A percentile compares a stretch with the other conserved stretches of the same genome.
These are phyloP conservation scores for Marasmius oreades DNA, from an alignment of 1,284 basidiomycete genomes.

Conservation along the genomic window DNA sequence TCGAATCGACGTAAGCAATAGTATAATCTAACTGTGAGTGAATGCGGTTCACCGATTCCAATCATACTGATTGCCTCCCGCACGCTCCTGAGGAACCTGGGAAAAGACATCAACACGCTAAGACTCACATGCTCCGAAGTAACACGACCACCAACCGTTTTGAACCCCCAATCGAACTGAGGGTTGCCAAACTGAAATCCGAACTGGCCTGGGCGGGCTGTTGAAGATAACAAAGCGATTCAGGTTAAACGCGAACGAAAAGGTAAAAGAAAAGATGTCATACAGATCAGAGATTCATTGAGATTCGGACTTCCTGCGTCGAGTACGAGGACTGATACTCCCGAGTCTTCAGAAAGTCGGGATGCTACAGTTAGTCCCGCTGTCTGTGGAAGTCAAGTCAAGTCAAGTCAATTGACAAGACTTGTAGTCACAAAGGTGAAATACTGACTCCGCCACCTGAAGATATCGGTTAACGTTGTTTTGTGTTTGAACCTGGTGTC, in stretches of 20 bases:
- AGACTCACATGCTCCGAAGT: background rate
- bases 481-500: background rate
- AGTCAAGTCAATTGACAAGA: too few species aligned
- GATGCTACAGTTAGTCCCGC: conserved; percentile 72
- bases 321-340: conserved; percentile 52
- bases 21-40: too few species aligned
- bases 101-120: background rate
- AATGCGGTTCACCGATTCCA: conserved; percentile 1
- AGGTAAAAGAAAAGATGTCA: background rate
- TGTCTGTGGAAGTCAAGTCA: background rate
- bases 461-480: background rate
- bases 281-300: conserved; percentile 28
- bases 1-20: background rate
- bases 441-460: background rate
- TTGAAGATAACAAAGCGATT: too few species aligned
- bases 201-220: conserved; percentile 16
- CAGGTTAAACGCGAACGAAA: background rate
- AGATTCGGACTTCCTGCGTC: conserved; percentile 21
- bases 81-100: conserved; percentile 2
- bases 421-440: too few species aligned
- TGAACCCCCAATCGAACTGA: conserved; percentile 28
- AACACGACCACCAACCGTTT: conserved; percentile 23
- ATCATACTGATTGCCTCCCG: background rate
- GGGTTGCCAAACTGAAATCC: conserved; percentile 20
- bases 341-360: conserved; percentile 67